Conservation (phyloP, 305 asterid species). For the Lippia alba region DNA sequence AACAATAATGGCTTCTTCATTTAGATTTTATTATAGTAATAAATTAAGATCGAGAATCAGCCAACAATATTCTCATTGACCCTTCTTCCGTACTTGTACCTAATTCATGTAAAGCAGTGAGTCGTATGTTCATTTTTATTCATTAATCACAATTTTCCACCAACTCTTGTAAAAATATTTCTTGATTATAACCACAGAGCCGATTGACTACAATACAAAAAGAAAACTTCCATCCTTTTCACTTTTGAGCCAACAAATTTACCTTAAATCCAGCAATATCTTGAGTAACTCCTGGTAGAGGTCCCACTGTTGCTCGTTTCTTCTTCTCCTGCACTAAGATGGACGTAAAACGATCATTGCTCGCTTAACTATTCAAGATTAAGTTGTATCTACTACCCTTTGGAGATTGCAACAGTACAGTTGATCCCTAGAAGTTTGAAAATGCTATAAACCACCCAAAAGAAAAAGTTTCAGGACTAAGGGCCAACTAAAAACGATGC, state of each 20-base stretch:
- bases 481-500: constrained; percentile 12
- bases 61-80: background rate
- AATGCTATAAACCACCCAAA: too few species aligned
- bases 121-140: background rate
- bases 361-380: constrained; percentile 17
- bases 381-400: too few species aligned
- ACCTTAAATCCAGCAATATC: constrained; percentile 99
- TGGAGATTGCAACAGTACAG: too few species aligned
- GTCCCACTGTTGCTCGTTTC: constrained; percentile 93
- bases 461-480: constrained; percentile 1
- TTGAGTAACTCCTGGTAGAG: constrained; percentile 97
- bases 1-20: background rate
- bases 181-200: background rate
- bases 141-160: constrained; percentile 4
- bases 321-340: constrained; percentile 89
- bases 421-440: too few species aligned
- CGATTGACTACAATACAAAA: background rate
- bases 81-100: background rate
- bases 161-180: constrained; percentile 4
- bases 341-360: constrained; percentile 42
- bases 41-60: background rate
- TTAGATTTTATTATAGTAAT: background rate
- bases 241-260: constrained; percentile 28
- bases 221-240: background rate
- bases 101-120: background rate